Base-by-base conservation (phyloP, 2,329 filamentous ascomycete genomes). In the Neocatenulostroma microsporum region DNA sequence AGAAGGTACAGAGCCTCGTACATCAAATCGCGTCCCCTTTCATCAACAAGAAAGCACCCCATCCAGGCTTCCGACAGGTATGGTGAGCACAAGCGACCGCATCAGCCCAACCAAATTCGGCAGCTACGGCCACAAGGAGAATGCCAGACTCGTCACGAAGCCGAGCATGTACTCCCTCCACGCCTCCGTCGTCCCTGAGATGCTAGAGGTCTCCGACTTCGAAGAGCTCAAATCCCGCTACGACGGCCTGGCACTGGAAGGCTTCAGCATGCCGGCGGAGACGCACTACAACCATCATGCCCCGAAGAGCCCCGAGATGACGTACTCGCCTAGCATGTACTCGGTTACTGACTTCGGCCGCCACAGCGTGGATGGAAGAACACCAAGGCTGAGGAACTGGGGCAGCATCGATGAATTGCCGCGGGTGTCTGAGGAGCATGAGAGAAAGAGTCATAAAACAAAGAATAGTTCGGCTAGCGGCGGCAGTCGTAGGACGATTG, bases 301-400 rank as follows among this genome's bases (percentile, higher is more conserved):
- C n/a, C 23, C 21, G 21, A 6, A 7, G 17, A 40, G 32, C 15
- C 21, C 33, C 17, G 37, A 33, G 6, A 28, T 37, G 13, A 34
- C 32, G 2, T 55, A 57, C 41, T 53, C 51, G 23, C 54, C 54
- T 2, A 55, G 52, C 39, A 37, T 55, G 30, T 57, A 56, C 40
- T 49, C 47, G 6, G 15, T 13, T 19, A 34, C 40, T 15, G 33
- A 21, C 19, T 15, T 13, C 20, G 23, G 12, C 17, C n/a, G 30
- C 7, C 15, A 19, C 15, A 34, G 39, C 29, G 14, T 31, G 5
- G 20, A 30, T 11, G 12, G 12, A 3, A 25, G 24, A 17, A 35
- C 30, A 15, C 35, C 40, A 14, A 24, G 30, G 14, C 15, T 6
- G 8, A 13, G 11, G 9, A 18, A 43, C 15, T 34, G 37, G 17